phyloP scores from a whole-genome alignment of 176 grass and related monocot species.

The Canna indica region DNA sequence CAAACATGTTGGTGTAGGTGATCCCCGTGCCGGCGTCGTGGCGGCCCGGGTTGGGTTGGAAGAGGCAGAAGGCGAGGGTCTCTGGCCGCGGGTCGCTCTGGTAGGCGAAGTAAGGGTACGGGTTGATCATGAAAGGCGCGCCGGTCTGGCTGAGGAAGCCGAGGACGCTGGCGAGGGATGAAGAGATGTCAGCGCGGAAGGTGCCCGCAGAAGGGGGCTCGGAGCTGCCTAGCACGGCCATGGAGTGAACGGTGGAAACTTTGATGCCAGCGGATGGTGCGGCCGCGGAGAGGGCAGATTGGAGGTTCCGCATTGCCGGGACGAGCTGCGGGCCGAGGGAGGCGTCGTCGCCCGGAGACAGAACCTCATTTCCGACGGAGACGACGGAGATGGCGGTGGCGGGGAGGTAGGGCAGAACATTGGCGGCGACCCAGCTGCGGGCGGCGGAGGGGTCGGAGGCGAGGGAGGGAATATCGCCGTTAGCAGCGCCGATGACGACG shows the following conservation, averaged over 20 bases:
- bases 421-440: constrained; percentile 49
- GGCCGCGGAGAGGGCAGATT: constrained; percentile 32
- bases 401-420: constrained; percentile 59
- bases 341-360: constrained; percentile 61
- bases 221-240: constrained; percentile 78
- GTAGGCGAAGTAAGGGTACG: constrained; percentile 97
- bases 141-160: constrained; percentile 53
- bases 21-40: constrained; percentile 50
- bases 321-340: constrained; percentile 56
- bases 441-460: constrained; percentile 68
- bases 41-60: constrained; percentile 76
- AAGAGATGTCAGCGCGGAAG: constrained; percentile 46
- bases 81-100: constrained; percentile 65
- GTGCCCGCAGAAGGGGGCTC: constrained; percentile 82
- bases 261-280: constrained; percentile 20
- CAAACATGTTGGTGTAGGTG: constrained; percentile 96
- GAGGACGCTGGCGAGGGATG: constrained; percentile 51
- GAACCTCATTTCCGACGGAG: constrained; percentile 80
- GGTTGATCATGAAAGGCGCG: constrained; percentile 91
- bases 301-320: constrained; percentile 83
- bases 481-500: constrained; percentile 60
- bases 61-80: constrained; percentile 89
- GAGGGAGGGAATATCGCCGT: constrained; percentile 78
- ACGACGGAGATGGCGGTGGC: constrained; percentile 25
- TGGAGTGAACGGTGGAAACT: constrained; percentile 86